Evolutionary conservation across 441 rosid genomes (phyloP), one percentile per base, ranked within the genome.

Genomic region (Populus hybrid): DNA sequence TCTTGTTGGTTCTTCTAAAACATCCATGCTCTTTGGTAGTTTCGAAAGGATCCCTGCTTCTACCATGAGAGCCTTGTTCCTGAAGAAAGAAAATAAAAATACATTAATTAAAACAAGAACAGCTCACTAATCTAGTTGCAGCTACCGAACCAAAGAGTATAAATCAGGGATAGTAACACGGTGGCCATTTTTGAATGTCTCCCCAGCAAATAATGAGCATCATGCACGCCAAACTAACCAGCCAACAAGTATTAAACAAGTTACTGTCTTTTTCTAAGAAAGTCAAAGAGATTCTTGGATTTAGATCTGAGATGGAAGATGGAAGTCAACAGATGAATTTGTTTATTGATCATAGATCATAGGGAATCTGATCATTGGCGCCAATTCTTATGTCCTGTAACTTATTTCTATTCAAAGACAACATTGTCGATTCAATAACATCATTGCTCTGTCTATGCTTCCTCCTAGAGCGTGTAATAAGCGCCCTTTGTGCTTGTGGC

Each of bases 1-100:
- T 75, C 85, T 85, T 72, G 89, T 87, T 82, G 82, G 75, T 76
- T 93, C 90, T 69, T 91, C 94, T 30, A 84, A 76, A 71, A 2
- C 70, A 42, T 84, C 84, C 0, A 81, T 73, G 59, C 84, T 78
- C 70, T 83, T 88, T 0, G 97, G 97, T 59, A 93, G 84, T 75
- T 88, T 95, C 81, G 92, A 82, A 66, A 91, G 81, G 64, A 95
- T 87, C 77, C 94, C 95, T 63, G 95, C 94, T 84, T 89, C 95
- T 73, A 88, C 88, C 89, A 91, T 92, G 11, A 93, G 83, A 0
- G 87, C 89, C 89, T 91, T 93, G 92, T 81, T 92, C 89, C 99
- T 95, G 89, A 83, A 85, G 68, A 14, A 34, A 77, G 63, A 9
- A 21, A 42, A 18, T 11, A n/a, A 34, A 67, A 14, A 14, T 30